These are phyloP conservation scores for Coniochaeta pulveracea DNA, from an alignment of 2,329 filamentous ascomycete species.

Conservation along the genomic window DNA sequence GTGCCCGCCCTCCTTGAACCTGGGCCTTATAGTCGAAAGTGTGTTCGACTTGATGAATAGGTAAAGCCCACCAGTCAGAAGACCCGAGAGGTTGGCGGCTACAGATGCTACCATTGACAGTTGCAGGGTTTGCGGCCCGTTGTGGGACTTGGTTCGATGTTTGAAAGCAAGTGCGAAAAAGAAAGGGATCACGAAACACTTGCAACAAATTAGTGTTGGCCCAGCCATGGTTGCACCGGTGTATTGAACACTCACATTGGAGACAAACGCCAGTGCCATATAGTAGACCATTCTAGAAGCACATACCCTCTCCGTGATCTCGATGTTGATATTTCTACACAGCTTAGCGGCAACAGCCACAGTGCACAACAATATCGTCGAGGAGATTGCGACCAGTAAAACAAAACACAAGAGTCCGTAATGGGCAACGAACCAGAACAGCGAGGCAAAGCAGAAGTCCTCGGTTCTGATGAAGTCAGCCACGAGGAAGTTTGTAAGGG, in stretches of 20 bases:
- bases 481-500: slow-evolving; percentile 46
- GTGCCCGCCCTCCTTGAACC: slow-evolving; percentile 32
- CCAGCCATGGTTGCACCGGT: neutral
- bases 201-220: neutral
- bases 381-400: slow-evolving; percentile 38
- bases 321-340: slow-evolving; percentile 39
- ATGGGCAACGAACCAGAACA: slow-evolving; percentile 55
- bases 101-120: slow-evolving; percentile 54
- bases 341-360: slow-evolving; percentile 45
- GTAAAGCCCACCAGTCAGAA: slow-evolving; percentile 54
- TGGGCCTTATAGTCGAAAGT: slow-evolving; percentile 39
- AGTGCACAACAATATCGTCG: slow-evolving; percentile 37
- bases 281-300: slow-evolving; percentile 64
- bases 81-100: slow-evolving; percentile 52
- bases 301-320: slow-evolving; percentile 46
- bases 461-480: slow-evolving; percentile 42
- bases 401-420: slow-evolving; percentile 48
- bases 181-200: slow-evolving; percentile 52
- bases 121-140: slow-evolving; percentile 27
- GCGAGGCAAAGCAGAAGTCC: slow-evolving; percentile 53
- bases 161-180: slow-evolving; percentile 46
- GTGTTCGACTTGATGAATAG: slow-evolving; percentile 56
- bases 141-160: slow-evolving; percentile 19
- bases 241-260: slow-evolving; percentile 35
- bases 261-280: slow-evolving; percentile 42